Base-by-base conservation (phyloP, 176 grass and related monocot species). In the Lolium rigidum region DNA sequence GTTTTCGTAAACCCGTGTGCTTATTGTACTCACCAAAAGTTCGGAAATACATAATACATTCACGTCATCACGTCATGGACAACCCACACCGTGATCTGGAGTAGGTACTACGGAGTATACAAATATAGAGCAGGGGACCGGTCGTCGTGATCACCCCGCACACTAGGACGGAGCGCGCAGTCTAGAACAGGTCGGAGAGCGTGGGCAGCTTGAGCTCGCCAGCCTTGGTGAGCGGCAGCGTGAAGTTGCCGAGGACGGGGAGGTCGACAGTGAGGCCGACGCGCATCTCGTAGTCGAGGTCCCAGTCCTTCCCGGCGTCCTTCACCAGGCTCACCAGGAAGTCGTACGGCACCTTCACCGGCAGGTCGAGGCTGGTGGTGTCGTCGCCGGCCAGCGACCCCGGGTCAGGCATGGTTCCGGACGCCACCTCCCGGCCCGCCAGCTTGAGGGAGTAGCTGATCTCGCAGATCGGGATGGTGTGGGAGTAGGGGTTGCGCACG, bases 201-300 rank as follows among this genome's bases (percentile, higher is more conserved):
- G 94, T 96, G 6, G 94, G 94, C 51, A 96, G 89, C 89, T 93
- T 93, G 81, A 96, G 49, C 52, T 96, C 89, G 54, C 94, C 94
- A 44, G 90, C 87, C 91, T 91, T 93, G 85, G 89, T 91, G 76
- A 96, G 83, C 51, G 91, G 91, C 60, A 93, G 70, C n/a, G 82
- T 96, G 82, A 96, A 87, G 85, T 84, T 93, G 16, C 94, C 94
- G 17, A 96, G 3, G 48, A 93, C 44, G 25, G 94, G 94, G 38
- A 96, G 94, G 77, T 96, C 94, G 44, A 96, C 70, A 73, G 94
- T 93, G 84, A 96, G 91, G 0, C 85, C 89, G 2, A 96, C 74
- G 12, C 66, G n/a, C 91, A 96, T 83, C 84, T 96, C 91, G 26
- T 96, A 96, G 87, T 96, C 91, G 14, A 96, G 55, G 66, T 93